Percentiles rank a stretch among this genome's conserved stretches.
These are phyloP conservation scores for Powellomyces hirtus DNA, from an alignment of 192 early-diverging fungal genomes.

Conservation along the genomic window DNA sequence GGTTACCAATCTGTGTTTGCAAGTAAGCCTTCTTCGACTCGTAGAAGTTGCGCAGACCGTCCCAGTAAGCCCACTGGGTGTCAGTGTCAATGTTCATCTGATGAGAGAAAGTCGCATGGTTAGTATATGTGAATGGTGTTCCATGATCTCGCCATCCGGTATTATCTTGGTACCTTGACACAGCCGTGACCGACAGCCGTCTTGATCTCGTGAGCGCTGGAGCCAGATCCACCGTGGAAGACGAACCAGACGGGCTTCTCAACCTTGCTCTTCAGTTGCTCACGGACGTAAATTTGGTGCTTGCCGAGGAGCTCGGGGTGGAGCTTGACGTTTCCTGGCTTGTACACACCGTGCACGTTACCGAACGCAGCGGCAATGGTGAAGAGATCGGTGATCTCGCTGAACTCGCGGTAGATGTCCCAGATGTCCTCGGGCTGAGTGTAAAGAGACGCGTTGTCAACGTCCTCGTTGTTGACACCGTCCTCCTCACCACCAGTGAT, in stretches of 20 bases:
- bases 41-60: conserved; percentile 83
- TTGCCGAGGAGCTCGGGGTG: conserved; percentile 89
- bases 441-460: conserved; percentile 88
- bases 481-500: conserved; percentile 99
- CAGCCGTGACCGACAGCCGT: conserved; percentile 81
- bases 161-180: conserved; percentile 79
- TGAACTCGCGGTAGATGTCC: conserved; percentile 90
- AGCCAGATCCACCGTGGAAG: conserved; percentile 98
- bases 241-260: conserved; percentile 91
- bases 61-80: conserved; percentile 96
- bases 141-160: background rate
- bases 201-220: conserved; percentile 73
- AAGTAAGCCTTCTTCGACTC: conserved; percentile 86
- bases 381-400: conserved; percentile 80
- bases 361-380: conserved; percentile 96
- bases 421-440: conserved; percentile 95
- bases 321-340: conserved; percentile 91
- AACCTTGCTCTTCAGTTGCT: conserved; percentile 56
- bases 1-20: conserved; percentile 91
- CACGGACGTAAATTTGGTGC: conserved; percentile 81
- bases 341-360: conserved; percentile 96
- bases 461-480: conserved; percentile 92
- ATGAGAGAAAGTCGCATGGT: background rate
- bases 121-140: too few species aligned
- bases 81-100: conserved; percentile 99